Base-by-base conservation (phyloP, 371 early-diverging fungal genomes). In the Nematocida sp. region DNA sequence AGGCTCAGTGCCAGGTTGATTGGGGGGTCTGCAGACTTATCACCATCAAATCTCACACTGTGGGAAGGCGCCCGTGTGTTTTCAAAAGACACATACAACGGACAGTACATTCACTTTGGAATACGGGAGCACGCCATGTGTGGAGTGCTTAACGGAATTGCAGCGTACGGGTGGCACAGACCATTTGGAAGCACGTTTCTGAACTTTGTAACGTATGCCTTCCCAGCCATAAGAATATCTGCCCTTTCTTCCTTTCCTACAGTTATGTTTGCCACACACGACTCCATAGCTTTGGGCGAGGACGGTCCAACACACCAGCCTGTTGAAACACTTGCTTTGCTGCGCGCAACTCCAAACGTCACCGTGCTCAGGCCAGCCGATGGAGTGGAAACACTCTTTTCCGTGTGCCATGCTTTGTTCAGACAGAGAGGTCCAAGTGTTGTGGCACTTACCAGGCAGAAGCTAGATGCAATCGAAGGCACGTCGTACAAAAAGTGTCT, bases 241-340 rank as follows among this genome's bases (percentile, higher is more conserved):
- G 92, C 94, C 13, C 83, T 97, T 55, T 88, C 91, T 54, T 85
- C 89, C 40, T 86, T 89, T 63, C 92, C 90, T 40, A 90, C 91
- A 51, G 79, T 94, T 75, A 93, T 93, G 86, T 88, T 97, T 80
- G 90, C 93, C 90, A 95, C 98, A 56, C 98, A 97, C 87, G 98
- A 97, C 86, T 94, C 95, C 29, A 93, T 97, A 77, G 95, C 94
- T 78, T 86, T 94, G 34, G 88, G 88, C 45, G 96, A 96, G 84
- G 98, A 97, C 83, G 98, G 98, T 2, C 96, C 96, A 32, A 96
- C 96, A 48, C 99, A 98, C 85, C 96, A 96, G 83, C 97, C 97
- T 4, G 89, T 96, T 56, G 99, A 98, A 84, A 92, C 92, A n/a
- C 80, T 96, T 77, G 87, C 95, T 43, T 84, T 88, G 79, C 85